Base-by-base conservation (phyloP, 179 eudicot species). In the Gypsophila paniculata region DNA sequence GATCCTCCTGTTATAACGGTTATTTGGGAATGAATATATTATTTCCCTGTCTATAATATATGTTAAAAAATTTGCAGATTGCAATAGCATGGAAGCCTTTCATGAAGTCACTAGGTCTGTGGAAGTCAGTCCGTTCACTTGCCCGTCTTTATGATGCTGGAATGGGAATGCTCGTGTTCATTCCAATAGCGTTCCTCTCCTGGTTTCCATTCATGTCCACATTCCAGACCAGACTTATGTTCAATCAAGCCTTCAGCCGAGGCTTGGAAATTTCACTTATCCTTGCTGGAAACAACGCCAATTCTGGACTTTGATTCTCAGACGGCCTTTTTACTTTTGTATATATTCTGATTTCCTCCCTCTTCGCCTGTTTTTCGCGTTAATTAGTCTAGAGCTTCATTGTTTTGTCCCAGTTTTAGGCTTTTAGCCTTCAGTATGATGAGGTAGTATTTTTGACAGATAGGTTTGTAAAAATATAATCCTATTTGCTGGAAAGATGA, bases 161-260 rank as follows among this genome's bases (percentile, higher is more conserved):
- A 44, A 95, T 93, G 98, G 99, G 99, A 19, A 93, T 95, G 88
- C 64, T 93, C n/a, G 83, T 95, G 53, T 93, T 95, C 83, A 81
- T 95, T 51, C 99, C 99, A 0, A 82, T 95, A 53, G 99, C 99
- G 26, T 75, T 95, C 9, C 85, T 82, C 74, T 90, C 96, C 54
- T 95, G 99, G 99, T 93, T 95, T 74, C 99, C 99, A 0, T 93
- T 95, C 44, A 76, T 87, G 13, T 95, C 99, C 7, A 95, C 98
- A 15, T 95, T 95, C 87, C 99, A 95, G 85, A 93, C 99, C 25
- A 85, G 98, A 64, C 95, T 95, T 51, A 90, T 95, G 99, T 95
- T 90, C 87, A 93, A 95, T 82, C 99, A 95, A 82, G 99, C 99
- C 0, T 95, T 93, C 79, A 95, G 99, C 75, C 82, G 98, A 52